Base-by-base conservation (phyloP, 2,329 filamentous ascomycete genomes). In the Ophiognomonia clavigignenti-juglandacearum region DNA sequence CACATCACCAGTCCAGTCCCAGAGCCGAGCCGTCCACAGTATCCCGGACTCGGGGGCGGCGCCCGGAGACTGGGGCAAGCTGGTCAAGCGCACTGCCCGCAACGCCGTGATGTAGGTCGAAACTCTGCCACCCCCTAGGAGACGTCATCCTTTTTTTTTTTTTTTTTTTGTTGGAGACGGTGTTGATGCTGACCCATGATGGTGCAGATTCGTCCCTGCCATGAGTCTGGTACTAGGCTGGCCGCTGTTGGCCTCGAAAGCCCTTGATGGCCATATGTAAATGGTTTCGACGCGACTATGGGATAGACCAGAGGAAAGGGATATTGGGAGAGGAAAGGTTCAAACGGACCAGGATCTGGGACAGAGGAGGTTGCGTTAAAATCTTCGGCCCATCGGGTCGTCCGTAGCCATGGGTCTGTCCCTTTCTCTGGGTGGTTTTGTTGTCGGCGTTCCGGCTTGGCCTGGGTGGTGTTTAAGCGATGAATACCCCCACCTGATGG, bases 131-230 rank as follows among this genome's bases (percentile, higher is more conserved):
- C 9, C 20, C 9, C 32, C 31, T 16, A 31, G 4, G 19, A 7
- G 19, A n/a, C n/a, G n/a, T n/a, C n/a, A 16, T 8, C 8, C 6
- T 20, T 36, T 20, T 11, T 9, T n/a, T 9, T n/a, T 10, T n/a
- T 37, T 8, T 22, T 22, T 18, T 6, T 20, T 19, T 36, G 6
- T 18, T 8, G n/a, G n/a, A 19, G 18, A 23, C 8, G 20, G 51
- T 38, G 41, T 43, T 43, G n/a, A 45, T 19, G 4, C 23, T 19
- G 1, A 43, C 19, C 11, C 18, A 51, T 37, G n/a, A n/a, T n/a
- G n/a, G n/a, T n/a, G n/a, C n/a, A 70, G 67, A 31, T 71, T 62
- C 59, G 52, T 69, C 52, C 64, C 67, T 2, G 54, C 52, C 24
- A 56, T 64, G 34, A 53, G 50, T 4, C 20, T 59, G 8, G 53